Evolutionary conservation across 2,329 filamentous ascomycete species (phyloP).

Genomic region (Sporothrix globosa): DNA sequence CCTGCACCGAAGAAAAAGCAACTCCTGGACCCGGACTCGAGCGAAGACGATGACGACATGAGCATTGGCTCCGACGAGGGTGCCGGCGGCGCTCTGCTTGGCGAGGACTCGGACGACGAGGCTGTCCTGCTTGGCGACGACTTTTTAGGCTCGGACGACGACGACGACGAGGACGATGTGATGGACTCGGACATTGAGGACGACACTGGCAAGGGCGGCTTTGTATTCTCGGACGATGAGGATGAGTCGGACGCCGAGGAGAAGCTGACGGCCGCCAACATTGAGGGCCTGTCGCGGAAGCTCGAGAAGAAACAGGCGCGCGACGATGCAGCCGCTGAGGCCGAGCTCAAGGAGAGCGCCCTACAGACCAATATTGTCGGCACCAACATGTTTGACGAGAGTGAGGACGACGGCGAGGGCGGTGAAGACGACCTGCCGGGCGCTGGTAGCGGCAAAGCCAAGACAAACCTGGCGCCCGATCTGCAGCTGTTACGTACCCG

Average conservation of each 20-base stretch:
- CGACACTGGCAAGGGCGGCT: constrained; percentile 53
- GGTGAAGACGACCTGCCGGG: constrained; percentile 40
- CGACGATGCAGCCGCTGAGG: constrained; percentile 80
- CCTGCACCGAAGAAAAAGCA: constrained; percentile 36
- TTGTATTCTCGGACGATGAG: constrained; percentile 95
- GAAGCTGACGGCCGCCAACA: constrained; percentile 91
- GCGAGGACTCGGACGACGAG: constrained; percentile 48
- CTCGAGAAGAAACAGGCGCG: constrained; percentile 76
- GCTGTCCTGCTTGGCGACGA: constrained; percentile 41
- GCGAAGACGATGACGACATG: constrained; percentile 47
- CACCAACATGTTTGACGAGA: constrained; percentile 63
- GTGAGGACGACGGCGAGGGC: constrained; percentile 22
- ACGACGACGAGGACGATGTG: constrained; percentile 60
- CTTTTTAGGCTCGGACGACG: constrained; percentile 62
- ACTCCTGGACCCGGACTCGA: constrained; percentile 43
- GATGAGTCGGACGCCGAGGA: constrained; percentile 89
- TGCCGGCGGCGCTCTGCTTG: constrained; percentile 51
- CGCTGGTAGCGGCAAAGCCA: constrained; percentile 52
- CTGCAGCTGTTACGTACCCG: constrained; percentile 84
- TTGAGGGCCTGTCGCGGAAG: constrained; percentile 84
- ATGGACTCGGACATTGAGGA: constrained; percentile 72
- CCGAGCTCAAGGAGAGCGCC: constrained; percentile 81
- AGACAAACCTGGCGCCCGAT: constrained; percentile 77
- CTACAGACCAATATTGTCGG: constrained; percentile 92
- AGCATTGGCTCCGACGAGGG: constrained; percentile 48